Evolutionary conservation across 179 eudicot species (phyloP).

Genomic region (Silene coronaria): DNA sequence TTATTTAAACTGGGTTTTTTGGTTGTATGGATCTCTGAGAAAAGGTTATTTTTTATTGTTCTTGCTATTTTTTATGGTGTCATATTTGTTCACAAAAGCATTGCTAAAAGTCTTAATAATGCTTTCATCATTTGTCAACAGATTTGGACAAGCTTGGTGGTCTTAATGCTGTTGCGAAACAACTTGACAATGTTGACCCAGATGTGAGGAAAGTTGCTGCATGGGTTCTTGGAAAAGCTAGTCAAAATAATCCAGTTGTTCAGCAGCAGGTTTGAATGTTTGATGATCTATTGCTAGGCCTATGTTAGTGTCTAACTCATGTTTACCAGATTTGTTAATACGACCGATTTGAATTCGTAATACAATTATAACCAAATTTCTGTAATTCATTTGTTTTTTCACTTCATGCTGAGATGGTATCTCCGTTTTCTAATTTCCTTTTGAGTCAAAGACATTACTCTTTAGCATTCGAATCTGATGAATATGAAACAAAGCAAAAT

Average conservation of each 20-base stretch:
- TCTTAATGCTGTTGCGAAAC: constrained; percentile 49
- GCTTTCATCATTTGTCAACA: constrained; percentile 27
- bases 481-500: not conserved
- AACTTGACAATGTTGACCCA: constrained; percentile 49
- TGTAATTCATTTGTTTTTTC: not conserved
- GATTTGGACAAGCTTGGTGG: constrained; percentile 89
- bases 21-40: not conserved
- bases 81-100: not conserved
- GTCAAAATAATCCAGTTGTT: constrained; percentile 80
- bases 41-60: not conserved
- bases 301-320: not conserved
- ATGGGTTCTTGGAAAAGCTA: constrained; percentile 82
- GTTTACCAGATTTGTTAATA: too few relatives aligned
- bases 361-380: too few relatives aligned
- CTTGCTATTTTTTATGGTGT: constrained; percentile 1
- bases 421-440: too few relatives aligned
- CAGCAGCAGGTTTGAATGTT: constrained; percentile 62
- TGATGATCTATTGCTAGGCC: not conserved
- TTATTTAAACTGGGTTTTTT: not conserved
- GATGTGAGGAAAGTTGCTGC: constrained; percentile 71
- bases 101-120: not conserved
- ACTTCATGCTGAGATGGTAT: not conserved
- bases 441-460: too few relatives aligned
- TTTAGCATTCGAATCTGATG: not conserved
- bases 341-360: too few relatives aligned